Evolutionary conservation across 2,329 filamentous ascomycete genomes (phyloP).

Genomic region (Sporothrix luriei): DNA sequence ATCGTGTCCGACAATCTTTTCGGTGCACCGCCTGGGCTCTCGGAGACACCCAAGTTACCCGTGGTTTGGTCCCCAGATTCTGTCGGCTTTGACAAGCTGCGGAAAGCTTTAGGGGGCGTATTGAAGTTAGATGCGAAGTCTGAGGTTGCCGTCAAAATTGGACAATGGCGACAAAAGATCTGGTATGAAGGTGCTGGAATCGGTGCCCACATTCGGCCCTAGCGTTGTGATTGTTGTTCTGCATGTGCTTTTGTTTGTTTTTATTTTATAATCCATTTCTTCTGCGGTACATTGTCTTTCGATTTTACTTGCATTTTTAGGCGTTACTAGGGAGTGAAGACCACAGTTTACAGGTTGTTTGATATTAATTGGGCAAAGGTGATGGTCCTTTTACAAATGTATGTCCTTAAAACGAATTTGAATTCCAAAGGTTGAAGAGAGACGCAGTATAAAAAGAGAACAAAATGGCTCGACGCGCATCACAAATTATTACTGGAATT

Average conservation of each 20-base stretch:
- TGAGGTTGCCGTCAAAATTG: constrained; percentile 72
- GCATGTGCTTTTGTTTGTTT: neutral
- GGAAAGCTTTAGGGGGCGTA: constrained; percentile 75
- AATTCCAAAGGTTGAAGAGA: too few relatives aligned
- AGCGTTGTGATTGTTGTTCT: neutral
- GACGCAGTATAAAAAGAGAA: too few relatives aligned
- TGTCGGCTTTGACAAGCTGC: constrained; percentile 81
- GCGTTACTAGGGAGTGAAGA: neutral
- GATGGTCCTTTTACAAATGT: too few relatives aligned
- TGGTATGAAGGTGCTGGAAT: constrained; percentile 72
- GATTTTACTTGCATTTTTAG: constrained; percentile 3
- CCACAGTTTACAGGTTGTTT: neutral
- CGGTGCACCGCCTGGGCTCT: constrained; percentile 72
- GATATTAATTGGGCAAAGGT: neutral
- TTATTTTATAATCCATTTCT: neutral
- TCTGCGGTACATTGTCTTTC: neutral
- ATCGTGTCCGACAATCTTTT: constrained; percentile 78
- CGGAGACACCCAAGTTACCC: constrained; percentile 73
- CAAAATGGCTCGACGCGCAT: too few relatives aligned
- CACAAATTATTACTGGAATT: too few relatives aligned
- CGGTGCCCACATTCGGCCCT: constrained; percentile 64
- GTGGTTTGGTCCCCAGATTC: constrained; percentile 77
- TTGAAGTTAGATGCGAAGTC: constrained; percentile 79
- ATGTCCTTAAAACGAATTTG: too few relatives aligned
- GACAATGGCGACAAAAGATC: constrained; percentile 71